These are phyloP conservation scores for Pichia kluyveri DNA, from an alignment of 805 yeast genomes.

Conservation along the genomic window DNA sequence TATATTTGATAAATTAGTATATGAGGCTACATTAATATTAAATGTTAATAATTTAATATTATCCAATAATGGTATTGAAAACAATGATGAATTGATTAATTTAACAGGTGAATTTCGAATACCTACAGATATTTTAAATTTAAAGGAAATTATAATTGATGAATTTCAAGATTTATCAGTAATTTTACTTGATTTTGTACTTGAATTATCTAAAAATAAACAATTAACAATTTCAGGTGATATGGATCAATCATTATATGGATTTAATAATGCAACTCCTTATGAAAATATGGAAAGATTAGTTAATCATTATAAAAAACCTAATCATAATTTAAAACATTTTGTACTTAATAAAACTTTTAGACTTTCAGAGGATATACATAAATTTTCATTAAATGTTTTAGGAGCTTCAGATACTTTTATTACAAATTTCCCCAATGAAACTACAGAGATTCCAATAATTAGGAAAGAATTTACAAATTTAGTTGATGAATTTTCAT, in stretches of 20 bases:
- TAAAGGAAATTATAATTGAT: slow-evolving; percentile 38
- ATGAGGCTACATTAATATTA: slow-evolving; percentile 8
- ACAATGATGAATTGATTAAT: not conserved
- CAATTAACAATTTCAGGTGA: slow-evolving; percentile 68
- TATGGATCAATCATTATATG: slow-evolving; percentile 61
- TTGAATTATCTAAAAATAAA: slow-evolving; percentile 28
- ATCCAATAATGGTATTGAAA: not conserved
- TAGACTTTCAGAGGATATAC: slow-evolving; percentile 51
- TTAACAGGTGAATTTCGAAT: not conserved
- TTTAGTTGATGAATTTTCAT: slow-evolving; percentile 31
- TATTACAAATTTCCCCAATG: slow-evolving; percentile 13
- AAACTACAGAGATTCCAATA: slow-evolving; percentile 13
- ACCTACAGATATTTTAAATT: not conserved
- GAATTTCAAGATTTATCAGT: slow-evolving; percentile 68
- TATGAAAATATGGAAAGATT: slow-evolving; percentile 18
- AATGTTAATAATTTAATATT: not conserved
- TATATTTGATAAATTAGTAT: slow-evolving; percentile 8
- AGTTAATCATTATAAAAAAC: slow-evolving; percentile 10
- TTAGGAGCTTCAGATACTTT: slow-evolving; percentile 12
- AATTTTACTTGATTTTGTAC: slow-evolving; percentile 36
- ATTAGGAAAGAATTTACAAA: slow-evolving; percentile 21
- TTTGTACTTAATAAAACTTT: slow-evolving; percentile 43
- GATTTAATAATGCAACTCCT: slow-evolving; percentile 45
- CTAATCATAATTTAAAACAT: slow-evolving; percentile 14
- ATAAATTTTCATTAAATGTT: slow-evolving; percentile 31